Evolutionary conservation across 1,284 basidiomycete genomes (phyloP).

Genomic region (Schizophyllum amplum): DNA sequence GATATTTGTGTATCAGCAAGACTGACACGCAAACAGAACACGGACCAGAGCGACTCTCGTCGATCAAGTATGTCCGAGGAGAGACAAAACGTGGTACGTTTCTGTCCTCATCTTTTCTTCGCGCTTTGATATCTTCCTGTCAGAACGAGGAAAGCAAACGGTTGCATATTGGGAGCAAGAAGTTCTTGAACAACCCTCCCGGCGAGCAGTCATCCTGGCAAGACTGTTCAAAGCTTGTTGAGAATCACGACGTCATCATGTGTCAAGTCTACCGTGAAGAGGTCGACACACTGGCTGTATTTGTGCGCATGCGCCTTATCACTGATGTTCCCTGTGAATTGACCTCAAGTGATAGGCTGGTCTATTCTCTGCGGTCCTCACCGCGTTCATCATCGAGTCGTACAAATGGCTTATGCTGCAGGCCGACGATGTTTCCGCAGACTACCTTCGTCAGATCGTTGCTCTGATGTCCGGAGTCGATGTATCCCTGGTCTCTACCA

Average conservation of each 20-base stretch:
- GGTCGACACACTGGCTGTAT: background rate
- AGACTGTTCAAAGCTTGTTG: background rate
- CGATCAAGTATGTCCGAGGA: too few species aligned
- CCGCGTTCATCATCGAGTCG: conserved; percentile 4
- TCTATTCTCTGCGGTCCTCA: conserved; percentile 5
- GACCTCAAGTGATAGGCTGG: background rate
- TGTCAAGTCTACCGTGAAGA: background rate
- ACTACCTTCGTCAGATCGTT: too few species aligned
- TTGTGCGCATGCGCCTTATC: background rate
- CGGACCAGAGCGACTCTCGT: too few species aligned
- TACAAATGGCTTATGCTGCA: conserved; percentile 3
- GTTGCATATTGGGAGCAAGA: background rate
- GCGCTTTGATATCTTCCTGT: too few species aligned
- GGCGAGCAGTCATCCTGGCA: background rate
- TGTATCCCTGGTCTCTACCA: background rate
- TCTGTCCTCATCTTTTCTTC: too few species aligned
- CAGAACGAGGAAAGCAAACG: background rate
- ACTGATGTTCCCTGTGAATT: background rate
- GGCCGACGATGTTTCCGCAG: background rate
- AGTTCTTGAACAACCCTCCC: background rate
- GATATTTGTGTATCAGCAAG: too few species aligned
- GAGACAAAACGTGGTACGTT: too few species aligned
- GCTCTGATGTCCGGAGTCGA: too few species aligned
- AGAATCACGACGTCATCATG: background rate
- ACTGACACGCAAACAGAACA: too few species aligned